Evolutionary conservation across 2,329 filamentous ascomycete genomes (phyloP).

Genomic region (Penicillium sp.): DNA sequence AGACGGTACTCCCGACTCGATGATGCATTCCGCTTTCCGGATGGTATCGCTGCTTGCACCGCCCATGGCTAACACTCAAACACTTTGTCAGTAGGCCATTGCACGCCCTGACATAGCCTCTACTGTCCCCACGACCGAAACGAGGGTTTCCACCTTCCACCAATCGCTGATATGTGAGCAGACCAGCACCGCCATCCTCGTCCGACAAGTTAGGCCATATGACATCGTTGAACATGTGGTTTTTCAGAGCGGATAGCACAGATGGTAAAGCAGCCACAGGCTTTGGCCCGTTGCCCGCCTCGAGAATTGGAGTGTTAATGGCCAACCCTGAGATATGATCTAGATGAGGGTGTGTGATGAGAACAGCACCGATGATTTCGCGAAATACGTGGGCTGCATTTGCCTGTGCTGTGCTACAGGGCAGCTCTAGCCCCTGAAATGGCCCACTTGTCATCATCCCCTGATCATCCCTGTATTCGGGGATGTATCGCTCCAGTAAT

Average conservation of each 20-base stretch:
- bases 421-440: slow-evolving; percentile 74
- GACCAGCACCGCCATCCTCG: slow-evolving; percentile 88
- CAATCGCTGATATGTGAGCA: slow-evolving; percentile 85
- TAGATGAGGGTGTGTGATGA: slow-evolving; percentile 95
- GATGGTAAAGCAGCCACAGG: slow-evolving; percentile 79
- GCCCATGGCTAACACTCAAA: slow-evolving; percentile 84
- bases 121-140: slow-evolving; percentile 73
- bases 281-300: slow-evolving; percentile 74
- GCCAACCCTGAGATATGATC: slow-evolving; percentile 91
- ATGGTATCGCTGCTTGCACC: slow-evolving; percentile 71
- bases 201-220: slow-evolving; percentile 98
- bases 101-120: slow-evolving; percentile 83
- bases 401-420: slow-evolving; percentile 62
- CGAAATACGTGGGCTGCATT: slow-evolving; percentile 80
- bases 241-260: slow-evolving; percentile 89
- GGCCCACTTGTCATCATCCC: slow-evolving; percentile 57
- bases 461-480: slow-evolving; percentile 24
- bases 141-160: slow-evolving; percentile 85
- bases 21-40: slow-evolving; percentile 52
- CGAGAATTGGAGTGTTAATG: slow-evolving; percentile 85
- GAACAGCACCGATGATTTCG: slow-evolving; percentile 77
- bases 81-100: slow-evolving; percentile 87
- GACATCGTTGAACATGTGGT: slow-evolving; percentile 93
- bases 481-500: slow-evolving; percentile 58
- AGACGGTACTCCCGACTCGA: slow-evolving; percentile 50